Evolutionary conservation across 108 stramenopile species (phyloP), one percentile per base, ranked within the genome.

Genomic region (Chaetoceros tenuissimus): DNA sequence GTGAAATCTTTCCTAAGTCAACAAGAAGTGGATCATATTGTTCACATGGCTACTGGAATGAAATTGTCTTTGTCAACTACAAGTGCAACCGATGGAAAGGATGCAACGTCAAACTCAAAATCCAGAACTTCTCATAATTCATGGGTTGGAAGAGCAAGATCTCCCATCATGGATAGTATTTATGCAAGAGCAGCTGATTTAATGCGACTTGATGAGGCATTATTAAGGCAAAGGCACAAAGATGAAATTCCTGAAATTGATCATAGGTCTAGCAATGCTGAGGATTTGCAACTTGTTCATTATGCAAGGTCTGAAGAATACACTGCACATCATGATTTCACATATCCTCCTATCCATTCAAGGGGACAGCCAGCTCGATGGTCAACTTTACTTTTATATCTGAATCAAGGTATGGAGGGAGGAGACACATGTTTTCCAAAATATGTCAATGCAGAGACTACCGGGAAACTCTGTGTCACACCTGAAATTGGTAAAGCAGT

Each of bases 361-460:
- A 22, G 70, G 46, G 47, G 51, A 22, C 79, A 80, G 48, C 72
- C 79, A 0, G 48, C 49, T 19, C 59, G 79, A 21, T 84, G 78
- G 66, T 65, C 78, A 17, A 88, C 87, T 3, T 16, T 88, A 1
- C 62, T 89, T 10, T 61, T 85, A 10, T 84, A 89, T 58, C 48
- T 81, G 46, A 81, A 81, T 45, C 74, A 75, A 31, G 60, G 31
- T 1, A 48, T 63, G 65, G 47, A 31, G 18, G 80, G 80, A n/a
- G 80, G 80, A 0, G 80, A 77, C 53, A 81, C 80, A 13, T 34
- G 66, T 13, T 81, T 81, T 50, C 80, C 80, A 19, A 52, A 69
- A 26, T 81, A 75, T 75, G 13, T 70, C 22, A 74, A 77, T 57
- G 65, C 67, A 1, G 73, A 81, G 58, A 59, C 60, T 8, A 20